Evolutionary conservation across 179 eudicot species (phyloP).

Genomic region (Camellia oleifera): DNA sequence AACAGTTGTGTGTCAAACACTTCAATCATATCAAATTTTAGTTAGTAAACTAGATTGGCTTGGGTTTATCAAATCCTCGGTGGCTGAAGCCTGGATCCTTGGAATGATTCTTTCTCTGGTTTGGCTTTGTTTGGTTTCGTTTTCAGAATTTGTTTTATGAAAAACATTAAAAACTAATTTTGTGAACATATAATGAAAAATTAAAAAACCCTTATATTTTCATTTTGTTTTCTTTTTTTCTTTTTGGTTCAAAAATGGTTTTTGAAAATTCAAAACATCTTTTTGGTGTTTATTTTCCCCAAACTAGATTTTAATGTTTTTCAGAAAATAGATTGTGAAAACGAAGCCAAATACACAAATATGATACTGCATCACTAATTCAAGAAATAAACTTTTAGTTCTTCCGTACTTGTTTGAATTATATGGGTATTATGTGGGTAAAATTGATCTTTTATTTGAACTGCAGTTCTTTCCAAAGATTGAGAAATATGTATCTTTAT

Average conservation of each 20-base stretch:
- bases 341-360: background rate
- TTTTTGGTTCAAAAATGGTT: too few species aligned
- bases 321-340: background rate
- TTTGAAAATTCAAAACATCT: too few species aligned
- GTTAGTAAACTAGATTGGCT: background rate
- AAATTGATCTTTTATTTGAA: conserved; percentile 16
- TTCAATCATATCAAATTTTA: background rate
- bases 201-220: too few species aligned
- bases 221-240: too few species aligned
- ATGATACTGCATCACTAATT: background rate
- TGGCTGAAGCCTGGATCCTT: background rate
- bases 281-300: too few species aligned
- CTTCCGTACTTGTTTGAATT: background rate
- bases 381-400: background rate
- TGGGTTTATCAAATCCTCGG: background rate
- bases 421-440: background rate
- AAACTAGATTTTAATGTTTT: too few species aligned
- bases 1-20: background rate
- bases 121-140: too few species aligned
- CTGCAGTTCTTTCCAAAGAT: conserved; percentile 94
- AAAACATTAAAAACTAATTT: too few species aligned
- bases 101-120: background rate
- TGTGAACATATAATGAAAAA: too few species aligned
- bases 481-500: conserved; percentile 86
- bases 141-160: too few species aligned